Percentiles rank a stretch among this genome's conserved stretches.
Evolutionary conservation across 78 protist genomes (phyloP).

Genomic region (Dictyostelium firmibasis): DNA sequence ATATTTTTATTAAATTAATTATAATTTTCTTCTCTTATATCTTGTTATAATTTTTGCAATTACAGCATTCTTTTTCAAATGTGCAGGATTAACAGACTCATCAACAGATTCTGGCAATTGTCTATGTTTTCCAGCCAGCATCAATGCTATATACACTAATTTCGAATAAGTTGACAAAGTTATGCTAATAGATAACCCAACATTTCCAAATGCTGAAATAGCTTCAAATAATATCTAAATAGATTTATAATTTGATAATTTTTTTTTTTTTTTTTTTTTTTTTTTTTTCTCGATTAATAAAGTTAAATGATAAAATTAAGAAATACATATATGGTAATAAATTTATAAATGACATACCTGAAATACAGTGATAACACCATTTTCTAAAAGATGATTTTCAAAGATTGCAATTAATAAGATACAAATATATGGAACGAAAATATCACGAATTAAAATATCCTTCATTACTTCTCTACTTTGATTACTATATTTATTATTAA

Average conservation of each 20-base stretch:
- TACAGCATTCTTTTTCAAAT: background rate
- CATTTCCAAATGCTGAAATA: constrained; percentile 67
- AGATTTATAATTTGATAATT: too few species aligned
- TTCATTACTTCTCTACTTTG: constrained; percentile 41
- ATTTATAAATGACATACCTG: constrained; percentile 4
- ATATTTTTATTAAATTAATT: background rate
- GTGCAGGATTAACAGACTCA: background rate
- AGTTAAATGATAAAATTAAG: background rate
- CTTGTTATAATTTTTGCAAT: background rate
- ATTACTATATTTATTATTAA: constrained; percentile 50
- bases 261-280: too few species aligned
- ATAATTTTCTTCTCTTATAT: constrained; percentile 10
- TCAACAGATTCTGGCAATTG: constrained; percentile 66
- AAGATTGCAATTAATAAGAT: constrained; percentile 35
- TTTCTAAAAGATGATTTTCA: constrained; percentile 21
- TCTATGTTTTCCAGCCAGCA: constrained; percentile 76
- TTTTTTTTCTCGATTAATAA: too few species aligned
- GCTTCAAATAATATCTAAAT: background rate
- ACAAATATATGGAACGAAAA: constrained; percentile 24
- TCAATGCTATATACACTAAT: constrained; percentile 19
- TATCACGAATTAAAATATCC: constrained; percentile 68
- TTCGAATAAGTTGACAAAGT: constrained; percentile 3
- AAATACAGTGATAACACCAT: background rate
- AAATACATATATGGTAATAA: background rate
- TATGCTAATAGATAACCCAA: constrained; percentile 24